Evolutionary conservation across 2,329 filamentous ascomycete species (phyloP), one percentile per base, ranked within the genome.

Genomic region (Colletotrichum caudatum): DNA sequence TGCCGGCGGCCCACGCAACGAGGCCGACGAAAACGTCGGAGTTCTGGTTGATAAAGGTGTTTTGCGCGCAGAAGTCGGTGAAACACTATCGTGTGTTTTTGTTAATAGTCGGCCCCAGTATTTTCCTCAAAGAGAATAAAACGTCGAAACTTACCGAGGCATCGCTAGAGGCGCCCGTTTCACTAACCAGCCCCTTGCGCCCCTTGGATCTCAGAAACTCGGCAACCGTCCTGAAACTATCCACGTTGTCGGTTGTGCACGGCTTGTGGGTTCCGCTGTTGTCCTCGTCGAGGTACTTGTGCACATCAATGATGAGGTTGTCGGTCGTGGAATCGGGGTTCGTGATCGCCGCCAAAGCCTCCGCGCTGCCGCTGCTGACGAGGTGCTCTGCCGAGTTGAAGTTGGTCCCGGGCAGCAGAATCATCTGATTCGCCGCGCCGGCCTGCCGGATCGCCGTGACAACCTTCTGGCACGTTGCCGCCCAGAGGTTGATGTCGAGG

Each of bases 381-480:
- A 89, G 84, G 2, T 81, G 81, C 50, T 80, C 83, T 2, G 86
- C 87, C 63, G 82, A 84, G 9, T 87, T 85, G 76, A 86, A 92
- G 75, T 88, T 87, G 48, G 84, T 90, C 2, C 91, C 91, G 0
- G 91, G 88, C 1, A 92, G 84, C 16, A 93, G 83, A 74, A 93
- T 91, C 76, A 89, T 86, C 74, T 93, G 89, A 26, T 81, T 81
- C 0, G 82, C 85, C n/a, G 90, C 90, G n/a, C 90, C 91, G 2
- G 88, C 86, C 53, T 85, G 79, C 54, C 91, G 88, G 75, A 93
- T 92, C 4, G 89, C 91, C 0, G 86, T 90, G 1, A 93, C 91
- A 20, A 84, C 89, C 16, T 83, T 84, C 77, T 93, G 91, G 72
- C 88, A 87, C 0, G 88, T 89, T 5, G 83, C 78, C 0, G 87